Evolutionary conservation across 1,139 yeast genomes (phyloP).

Genomic region (Nadsonia commutata): DNA sequence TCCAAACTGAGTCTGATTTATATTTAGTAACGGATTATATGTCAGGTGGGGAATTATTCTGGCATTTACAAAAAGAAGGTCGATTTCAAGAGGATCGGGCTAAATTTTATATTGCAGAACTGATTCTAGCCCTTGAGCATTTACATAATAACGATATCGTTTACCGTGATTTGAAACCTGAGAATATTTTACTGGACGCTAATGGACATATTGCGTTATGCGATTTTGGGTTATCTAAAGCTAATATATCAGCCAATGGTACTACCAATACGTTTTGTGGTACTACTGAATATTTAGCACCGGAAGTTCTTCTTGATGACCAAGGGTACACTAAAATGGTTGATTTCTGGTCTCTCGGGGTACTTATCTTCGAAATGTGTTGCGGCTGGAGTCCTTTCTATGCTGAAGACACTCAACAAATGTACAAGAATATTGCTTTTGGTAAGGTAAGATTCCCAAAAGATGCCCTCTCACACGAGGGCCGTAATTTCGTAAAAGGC

Average conservation of each 20-base stretch:
- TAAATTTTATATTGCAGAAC: constrained; percentile 89
- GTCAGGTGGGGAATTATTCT: constrained; percentile 96
- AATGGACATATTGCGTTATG: constrained; percentile 94
- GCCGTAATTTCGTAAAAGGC: constrained; percentile 89
- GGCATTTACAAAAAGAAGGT: constrained; percentile 96
- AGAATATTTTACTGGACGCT: constrained; percentile 82
- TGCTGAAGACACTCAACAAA: constrained; percentile 93
- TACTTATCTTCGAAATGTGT: constrained; percentile 86
- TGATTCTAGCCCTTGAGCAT: constrained; percentile 81
- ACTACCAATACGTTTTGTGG: constrained; percentile 97
- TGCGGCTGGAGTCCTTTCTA: constrained; percentile 99
- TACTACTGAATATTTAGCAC: constrained; percentile 93
- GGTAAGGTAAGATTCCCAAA: constrained; percentile 96
- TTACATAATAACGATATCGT: constrained; percentile 87
- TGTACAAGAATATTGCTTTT: constrained; percentile 96
- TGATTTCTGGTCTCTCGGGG: constrained; percentile 98
- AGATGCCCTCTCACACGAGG: constrained; percentile 82
- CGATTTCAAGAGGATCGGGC: constrained; percentile 87
- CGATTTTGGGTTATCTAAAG: constrained; percentile 93
- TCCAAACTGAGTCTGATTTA: constrained; percentile 85
- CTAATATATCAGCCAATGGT: constrained; percentile 73
- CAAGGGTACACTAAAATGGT: constrained; percentile 92
- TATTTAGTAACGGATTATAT: constrained; percentile 91
- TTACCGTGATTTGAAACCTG: constrained; percentile 90
- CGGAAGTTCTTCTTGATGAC: constrained; percentile 81